Evolutionary conservation across 352 stramenopile species (phyloP).

Genomic region (Pythium rishiriense): DNA sequence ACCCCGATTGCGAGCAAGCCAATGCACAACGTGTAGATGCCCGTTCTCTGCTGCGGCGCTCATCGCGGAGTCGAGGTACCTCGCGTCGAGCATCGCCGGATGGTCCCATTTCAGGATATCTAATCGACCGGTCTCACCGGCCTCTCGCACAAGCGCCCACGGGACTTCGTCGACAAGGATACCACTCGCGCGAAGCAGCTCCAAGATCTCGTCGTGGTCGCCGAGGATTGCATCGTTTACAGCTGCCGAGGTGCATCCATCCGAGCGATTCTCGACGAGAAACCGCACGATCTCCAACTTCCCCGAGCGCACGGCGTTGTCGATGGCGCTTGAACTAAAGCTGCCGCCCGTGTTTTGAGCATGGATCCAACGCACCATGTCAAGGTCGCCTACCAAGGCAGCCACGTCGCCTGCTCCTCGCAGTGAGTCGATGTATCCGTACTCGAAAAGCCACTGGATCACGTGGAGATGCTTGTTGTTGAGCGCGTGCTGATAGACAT

Average conservation of each 20-base stretch:
- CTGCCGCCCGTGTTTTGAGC: background rate
- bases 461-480: slow-evolving; percentile 25
- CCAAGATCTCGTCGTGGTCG: slow-evolving; percentile 18
- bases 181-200: slow-evolving; percentile 7
- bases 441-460: slow-evolving; percentile 24
- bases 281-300: slow-evolving; percentile 22
- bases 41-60: slow-evolving; percentile 22
- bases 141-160: slow-evolving; percentile 21
- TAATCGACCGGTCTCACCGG: slow-evolving; percentile 12
- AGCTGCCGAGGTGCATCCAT: slow-evolving; percentile 12
- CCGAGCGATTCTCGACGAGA: slow-evolving; percentile 19
- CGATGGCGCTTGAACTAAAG: slow-evolving; percentile 9
- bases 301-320: slow-evolving; percentile 7
- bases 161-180: slow-evolving; percentile 19
- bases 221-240: slow-evolving; percentile 21
- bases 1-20: slow-evolving; percentile 15
- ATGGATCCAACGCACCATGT: slow-evolving; percentile 22
- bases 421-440: slow-evolving; percentile 19
- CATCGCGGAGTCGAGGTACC: slow-evolving; percentile 29
- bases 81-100: slow-evolving; percentile 18
- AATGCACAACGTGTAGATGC: slow-evolving; percentile 20
- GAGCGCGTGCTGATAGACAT: slow-evolving; percentile 17
- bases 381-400: slow-evolving; percentile 11
- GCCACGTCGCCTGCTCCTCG: slow-evolving; percentile 15
- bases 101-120: slow-evolving; percentile 28